Evolutionary conservation across 2,329 filamentous ascomycete species (phyloP).

Genomic region (Arthrinium puccinioides): DNA sequence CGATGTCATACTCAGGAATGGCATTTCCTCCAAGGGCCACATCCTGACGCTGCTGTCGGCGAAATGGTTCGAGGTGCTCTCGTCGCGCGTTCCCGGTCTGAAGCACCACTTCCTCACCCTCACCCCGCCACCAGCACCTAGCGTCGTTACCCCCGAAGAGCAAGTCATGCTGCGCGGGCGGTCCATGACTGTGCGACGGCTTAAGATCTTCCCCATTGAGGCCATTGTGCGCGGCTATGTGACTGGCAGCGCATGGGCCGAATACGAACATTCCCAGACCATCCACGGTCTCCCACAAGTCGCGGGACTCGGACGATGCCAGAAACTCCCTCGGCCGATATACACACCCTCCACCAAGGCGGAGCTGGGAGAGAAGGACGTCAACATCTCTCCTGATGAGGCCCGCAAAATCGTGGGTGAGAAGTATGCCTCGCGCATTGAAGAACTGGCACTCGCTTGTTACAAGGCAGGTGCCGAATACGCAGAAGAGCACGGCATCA

Average conservation of each 20-base stretch:
- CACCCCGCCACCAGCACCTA: conserved; percentile 12
- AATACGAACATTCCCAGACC: conserved; percentile 65
- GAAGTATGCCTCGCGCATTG: conserved; percentile 56
- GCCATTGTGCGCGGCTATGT: conserved; percentile 70
- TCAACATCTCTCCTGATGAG: conserved; percentile 72
- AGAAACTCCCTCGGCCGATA: conserved; percentile 61
- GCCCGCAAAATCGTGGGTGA: conserved; percentile 58
- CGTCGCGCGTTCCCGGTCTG: conserved; percentile 36
- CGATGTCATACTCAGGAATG: conserved; percentile 78
- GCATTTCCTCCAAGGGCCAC: conserved; percentile 45
- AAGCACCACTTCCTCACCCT: conserved; percentile 44
- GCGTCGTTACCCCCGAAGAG: conserved; percentile 32
- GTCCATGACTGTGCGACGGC: conserved; percentile 69
- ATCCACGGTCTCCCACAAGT: conserved; percentile 71
- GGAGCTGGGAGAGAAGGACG: conserved; percentile 67
- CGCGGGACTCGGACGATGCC: conserved; percentile 61
- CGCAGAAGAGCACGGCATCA: conserved; percentile 59
- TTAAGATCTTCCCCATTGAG: conserved; percentile 72
- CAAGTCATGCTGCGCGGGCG: conserved; percentile 51
- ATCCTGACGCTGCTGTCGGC: conserved; percentile 39
- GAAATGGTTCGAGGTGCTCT: conserved; percentile 47
- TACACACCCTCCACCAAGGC: conserved; percentile 82
- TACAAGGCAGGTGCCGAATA: conserved; percentile 59
- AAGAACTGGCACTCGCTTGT: conserved; percentile 55
- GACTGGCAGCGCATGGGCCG: conserved; percentile 76